phyloP scores from a whole-genome alignment of 2,329 filamentous ascomycete genomes.

The Aspergillaceae sp. region DNA sequence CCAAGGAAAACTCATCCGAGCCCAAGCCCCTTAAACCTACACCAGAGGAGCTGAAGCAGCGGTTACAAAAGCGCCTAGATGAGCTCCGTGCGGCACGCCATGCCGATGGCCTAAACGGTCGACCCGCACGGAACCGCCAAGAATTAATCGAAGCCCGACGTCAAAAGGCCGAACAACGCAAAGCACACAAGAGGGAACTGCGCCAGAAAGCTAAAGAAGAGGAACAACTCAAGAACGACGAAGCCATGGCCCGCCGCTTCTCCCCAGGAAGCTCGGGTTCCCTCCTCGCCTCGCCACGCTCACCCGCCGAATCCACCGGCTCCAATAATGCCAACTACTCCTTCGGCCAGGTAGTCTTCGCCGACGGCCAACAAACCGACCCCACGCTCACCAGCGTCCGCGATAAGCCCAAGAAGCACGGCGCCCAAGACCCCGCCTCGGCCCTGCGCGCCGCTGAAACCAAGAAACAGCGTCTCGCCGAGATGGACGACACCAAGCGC shows the following conservation, averaged over 20 bases:
- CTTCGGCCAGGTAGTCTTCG: constrained; percentile 86
- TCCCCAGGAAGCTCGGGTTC: constrained; percentile 52
- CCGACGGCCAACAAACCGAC: constrained; percentile 72
- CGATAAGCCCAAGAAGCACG: constrained; percentile 66
- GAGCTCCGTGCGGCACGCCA: constrained; percentile 77
- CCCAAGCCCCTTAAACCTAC: constrained; percentile 60
- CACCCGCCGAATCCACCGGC: constrained; percentile 36
- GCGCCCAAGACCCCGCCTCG: constrained; percentile 74
- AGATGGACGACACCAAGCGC: constrained; percentile 69
- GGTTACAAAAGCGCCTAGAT: constrained; percentile 75
- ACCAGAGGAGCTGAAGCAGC: constrained; percentile 64
- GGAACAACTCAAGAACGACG: constrained; percentile 56
- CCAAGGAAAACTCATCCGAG: constrained; percentile 19
- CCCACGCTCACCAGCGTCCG: constrained; percentile 56
- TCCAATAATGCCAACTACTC: constrained; percentile 61
- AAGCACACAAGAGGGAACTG: constrained; percentile 80
- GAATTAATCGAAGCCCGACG: constrained; percentile 86
- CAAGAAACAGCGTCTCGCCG: constrained; percentile 70
- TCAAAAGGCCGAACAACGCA: constrained; percentile 77
- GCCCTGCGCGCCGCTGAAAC: constrained; percentile 79
- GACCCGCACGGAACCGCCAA: constrained; percentile 74
- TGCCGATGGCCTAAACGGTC: constrained; percentile 73
- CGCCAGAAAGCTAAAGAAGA: constrained; percentile 69
- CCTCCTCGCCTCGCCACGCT: constrained; percentile 46
- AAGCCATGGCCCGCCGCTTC: constrained; percentile 47